Base-by-base conservation (phyloP, 1,139 yeast species). In the Saccharomycopsis phalli region DNA sequence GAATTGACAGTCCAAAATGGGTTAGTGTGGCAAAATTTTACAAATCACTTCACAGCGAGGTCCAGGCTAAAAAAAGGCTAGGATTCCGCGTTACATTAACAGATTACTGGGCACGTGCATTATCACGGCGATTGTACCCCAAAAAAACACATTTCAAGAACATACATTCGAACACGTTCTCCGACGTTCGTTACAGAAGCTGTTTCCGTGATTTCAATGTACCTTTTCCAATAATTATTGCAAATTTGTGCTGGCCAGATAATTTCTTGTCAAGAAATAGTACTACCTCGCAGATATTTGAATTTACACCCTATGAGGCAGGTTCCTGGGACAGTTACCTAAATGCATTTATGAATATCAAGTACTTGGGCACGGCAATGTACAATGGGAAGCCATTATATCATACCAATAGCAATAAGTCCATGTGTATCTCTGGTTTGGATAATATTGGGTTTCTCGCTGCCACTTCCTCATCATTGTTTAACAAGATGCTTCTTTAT, bases 401-500 rank as follows among this genome's bases (percentile, higher is more conserved):
- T 26, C 25, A 32, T 10, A 27, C 31, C 26, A 14, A 23, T 11
- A 6, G 21, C 11, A 46, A 50, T 23, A 46, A 40, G 7, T 40
- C 53, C 42, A 42, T 47, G 6, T 83, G 94, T 55, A 60, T 68
- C 19, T 56, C 60, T 3, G 79, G 78, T 1, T 78, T 69, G 51
- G 94, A 84, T 54, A 78, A 80, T 51, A 70, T 74, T 13, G 88
- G 86, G 0, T 82, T 78, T 51, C 58, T 83, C 5, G 66, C 79
- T 16, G 94, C 81, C 0, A 71, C 88, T 0, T 80, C 93, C 0
- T 79, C 93, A 0, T 74, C 86, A 1, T 57, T 81, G 20, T 82
- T 79, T 60, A 78, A 78, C 52, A 74, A 69, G 45, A 68, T 73
- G 0, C 61, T 75, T 41, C 53, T 69, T 5, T 44, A 41, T 27